A percentile compares a stretch with the other conserved stretches of the same genome.
Evolutionary conservation across 2,329 filamentous ascomycete genomes (phyloP).

Genomic region (Fusarium kyushuense): DNA sequence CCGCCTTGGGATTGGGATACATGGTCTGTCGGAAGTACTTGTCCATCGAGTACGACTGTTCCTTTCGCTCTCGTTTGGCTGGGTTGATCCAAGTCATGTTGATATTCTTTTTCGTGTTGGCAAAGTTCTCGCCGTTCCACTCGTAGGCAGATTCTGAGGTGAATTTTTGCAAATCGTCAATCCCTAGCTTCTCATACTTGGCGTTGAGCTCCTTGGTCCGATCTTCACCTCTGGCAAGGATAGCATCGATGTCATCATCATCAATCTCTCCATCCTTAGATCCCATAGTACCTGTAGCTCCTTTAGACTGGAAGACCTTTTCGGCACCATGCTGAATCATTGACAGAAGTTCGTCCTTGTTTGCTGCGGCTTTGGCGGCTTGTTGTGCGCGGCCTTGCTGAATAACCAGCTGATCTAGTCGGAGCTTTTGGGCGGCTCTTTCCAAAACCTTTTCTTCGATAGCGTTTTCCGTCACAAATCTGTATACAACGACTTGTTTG

Average conservation of each 20-base stretch:
- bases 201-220: slow-evolving; percentile 90
- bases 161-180: slow-evolving; percentile 98
- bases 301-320: slow-evolving; percentile 85
- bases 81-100: slow-evolving; percentile 98
- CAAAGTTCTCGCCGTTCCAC: slow-evolving; percentile 98
- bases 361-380: slow-evolving; percentile 89
- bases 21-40: slow-evolving; percentile 97
- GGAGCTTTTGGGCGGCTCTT: slow-evolving; percentile 94
- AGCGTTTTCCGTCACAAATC: slow-evolving; percentile 96
- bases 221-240: slow-evolving; percentile 86
- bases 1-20: slow-evolving; percentile 81
- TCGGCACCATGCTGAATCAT: slow-evolving; percentile 99
- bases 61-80: slow-evolving; percentile 96
- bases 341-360: slow-evolving; percentile 93
- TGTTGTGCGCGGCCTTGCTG: slow-evolving; percentile 95
- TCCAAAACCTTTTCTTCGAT: slow-evolving; percentile 99
- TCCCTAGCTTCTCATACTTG: slow-evolving; percentile 95
- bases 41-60: slow-evolving; percentile 98
- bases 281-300: slow-evolving; percentile 69
- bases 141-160: slow-evolving; percentile 97
- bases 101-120: slow-evolving; percentile 90
- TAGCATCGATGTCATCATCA: slow-evolving; percentile 91
- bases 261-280: slow-evolving; percentile 73
- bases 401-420: slow-evolving; percentile 96
- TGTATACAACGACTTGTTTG: slow-evolving; percentile 96